These are phyloP conservation scores for Batrachochytrium dendrobatidis DNA, from an alignment of 371 early-diverging fungal species.

Conservation along the genomic window DNA sequence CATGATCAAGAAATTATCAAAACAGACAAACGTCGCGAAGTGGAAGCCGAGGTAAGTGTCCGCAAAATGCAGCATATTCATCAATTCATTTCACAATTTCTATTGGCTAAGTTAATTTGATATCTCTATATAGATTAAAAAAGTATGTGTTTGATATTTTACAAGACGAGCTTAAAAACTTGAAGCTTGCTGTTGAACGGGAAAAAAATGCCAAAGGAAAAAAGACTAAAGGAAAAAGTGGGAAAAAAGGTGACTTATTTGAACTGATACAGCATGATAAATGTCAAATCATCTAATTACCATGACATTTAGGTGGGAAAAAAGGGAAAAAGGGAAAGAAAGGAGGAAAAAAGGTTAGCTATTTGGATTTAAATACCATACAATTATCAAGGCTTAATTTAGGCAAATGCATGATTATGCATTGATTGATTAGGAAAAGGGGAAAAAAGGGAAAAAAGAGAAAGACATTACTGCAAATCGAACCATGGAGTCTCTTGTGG, in stretches of 20 bases:
- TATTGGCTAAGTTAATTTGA: background rate
- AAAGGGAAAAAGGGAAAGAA: conserved; percentile 36
- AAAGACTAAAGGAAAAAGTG: conserved; percentile 47
- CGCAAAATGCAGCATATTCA: too few relatives aligned
- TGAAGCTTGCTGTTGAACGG: conserved; percentile 45
- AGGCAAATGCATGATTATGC: background rate
- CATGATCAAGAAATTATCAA: conserved; percentile 55
- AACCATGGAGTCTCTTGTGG: conserved; percentile 48
- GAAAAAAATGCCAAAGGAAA: conserved; percentile 29
- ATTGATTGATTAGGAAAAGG: conserved; percentile 25
- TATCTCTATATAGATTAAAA: too few relatives aligned
- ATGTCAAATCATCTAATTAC: background rate
- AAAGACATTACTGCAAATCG: conserved; percentile 52
- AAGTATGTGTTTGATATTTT: conserved; percentile 43
- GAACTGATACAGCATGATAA: background rate
- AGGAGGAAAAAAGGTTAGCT: conserved; percentile 31
- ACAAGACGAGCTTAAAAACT: conserved; percentile 48
- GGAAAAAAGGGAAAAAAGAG: conserved; percentile 51
- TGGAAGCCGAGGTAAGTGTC: conserved; percentile 42
- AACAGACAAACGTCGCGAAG: conserved; percentile 43
- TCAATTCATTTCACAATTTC: background rate
- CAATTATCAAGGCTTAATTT: background rate
- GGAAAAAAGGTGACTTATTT: conserved; percentile 25
- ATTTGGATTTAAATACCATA: conserved; percentile 16
- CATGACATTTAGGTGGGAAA: conserved; percentile 8